Evolutionary conservation across 805 yeast genomes (phyloP).

Genomic region (Metschnikowia santaceciliae): DNA sequence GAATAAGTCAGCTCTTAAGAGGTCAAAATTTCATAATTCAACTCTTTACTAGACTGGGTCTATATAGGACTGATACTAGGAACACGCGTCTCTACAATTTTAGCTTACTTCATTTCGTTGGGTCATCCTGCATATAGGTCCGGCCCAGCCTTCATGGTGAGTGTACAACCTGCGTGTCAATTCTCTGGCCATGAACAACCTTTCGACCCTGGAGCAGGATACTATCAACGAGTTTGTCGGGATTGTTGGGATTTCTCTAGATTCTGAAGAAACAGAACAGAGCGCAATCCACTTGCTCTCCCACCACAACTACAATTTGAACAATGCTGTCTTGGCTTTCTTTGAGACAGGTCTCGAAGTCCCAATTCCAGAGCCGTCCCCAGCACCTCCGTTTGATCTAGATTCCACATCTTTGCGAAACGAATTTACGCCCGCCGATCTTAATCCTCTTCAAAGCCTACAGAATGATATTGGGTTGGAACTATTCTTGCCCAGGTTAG

Average conservation of each 20-base stretch:
- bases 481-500: conserved; percentile 32
- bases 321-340: conserved; percentile 55
- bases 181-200: conserved; percentile 3
- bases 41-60: too few species aligned
- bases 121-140: not conserved
- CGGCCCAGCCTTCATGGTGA: not conserved
- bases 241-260: conserved; percentile 14
- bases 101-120: too few species aligned
- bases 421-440: not conserved
- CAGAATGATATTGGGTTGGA: conserved; percentile 27
- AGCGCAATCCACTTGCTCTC: conserved; percentile 15
- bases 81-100: not conserved
- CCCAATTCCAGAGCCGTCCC: conserved; percentile 11
- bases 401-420: not conserved
- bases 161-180: not conserved
- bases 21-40: too few species aligned
- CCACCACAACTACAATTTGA: conserved; percentile 49
- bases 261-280: conserved; percentile 10
- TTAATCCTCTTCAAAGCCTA: conserved; percentile 15
- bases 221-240: conserved; percentile 14
- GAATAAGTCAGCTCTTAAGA: not conserved
- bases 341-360: conserved; percentile 48
- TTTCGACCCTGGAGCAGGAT: conserved; percentile 10
- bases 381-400: not conserved
- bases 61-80: too few species aligned